These are phyloP conservation scores for Penicillium sp. DNA, from an alignment of 2,329 filamentous ascomycete genomes.

Conservation along the genomic window DNA sequence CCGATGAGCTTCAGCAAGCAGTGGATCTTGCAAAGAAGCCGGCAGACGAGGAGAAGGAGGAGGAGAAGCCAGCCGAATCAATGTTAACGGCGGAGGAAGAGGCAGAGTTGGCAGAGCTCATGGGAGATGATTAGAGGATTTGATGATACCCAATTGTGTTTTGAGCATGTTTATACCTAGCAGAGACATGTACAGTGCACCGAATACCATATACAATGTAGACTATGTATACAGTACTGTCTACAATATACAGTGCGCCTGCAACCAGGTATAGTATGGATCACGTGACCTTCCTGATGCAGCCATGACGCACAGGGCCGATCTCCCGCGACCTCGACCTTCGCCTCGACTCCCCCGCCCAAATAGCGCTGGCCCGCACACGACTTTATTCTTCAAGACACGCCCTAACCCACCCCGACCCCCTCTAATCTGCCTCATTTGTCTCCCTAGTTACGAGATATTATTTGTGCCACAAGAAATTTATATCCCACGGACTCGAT, in stretches of 20 bases:
- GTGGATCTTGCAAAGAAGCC: slow-evolving; percentile 50
- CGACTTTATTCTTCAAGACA: slow-evolving; percentile 1
- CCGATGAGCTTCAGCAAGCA: slow-evolving; percentile 58
- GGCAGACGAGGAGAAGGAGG: slow-evolving; percentile 47
- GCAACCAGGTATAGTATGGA: not conserved
- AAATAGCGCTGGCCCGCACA: slow-evolving; percentile 11
- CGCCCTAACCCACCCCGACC: not conserved
- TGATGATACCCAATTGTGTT: slow-evolving; percentile 21
- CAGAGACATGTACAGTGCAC: not conserved
- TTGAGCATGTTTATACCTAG: slow-evolving; percentile 1
- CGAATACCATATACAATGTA: slow-evolving; percentile 1
- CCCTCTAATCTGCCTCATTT: not conserved
- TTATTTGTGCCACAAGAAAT: not conserved
- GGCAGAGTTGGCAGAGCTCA: slow-evolving; percentile 83
- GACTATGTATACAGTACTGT: not conserved
- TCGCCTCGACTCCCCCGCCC: slow-evolving; percentile 23
- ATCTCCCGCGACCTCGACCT: slow-evolving; percentile 28
- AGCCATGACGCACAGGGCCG: slow-evolving; percentile 37
- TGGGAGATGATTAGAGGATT: slow-evolving; percentile 63
- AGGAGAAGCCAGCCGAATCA: slow-evolving; percentile 49
- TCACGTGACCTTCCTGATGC: slow-evolving; percentile 31
- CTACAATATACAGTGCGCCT: not conserved
- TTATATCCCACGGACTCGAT: not conserved
- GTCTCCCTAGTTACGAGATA: not conserved
- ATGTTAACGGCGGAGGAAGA: slow-evolving; percentile 85